Evolutionary conservation across 2,329 filamentous ascomycete species (phyloP).

Genomic region (Byssochlamys sp.): DNA sequence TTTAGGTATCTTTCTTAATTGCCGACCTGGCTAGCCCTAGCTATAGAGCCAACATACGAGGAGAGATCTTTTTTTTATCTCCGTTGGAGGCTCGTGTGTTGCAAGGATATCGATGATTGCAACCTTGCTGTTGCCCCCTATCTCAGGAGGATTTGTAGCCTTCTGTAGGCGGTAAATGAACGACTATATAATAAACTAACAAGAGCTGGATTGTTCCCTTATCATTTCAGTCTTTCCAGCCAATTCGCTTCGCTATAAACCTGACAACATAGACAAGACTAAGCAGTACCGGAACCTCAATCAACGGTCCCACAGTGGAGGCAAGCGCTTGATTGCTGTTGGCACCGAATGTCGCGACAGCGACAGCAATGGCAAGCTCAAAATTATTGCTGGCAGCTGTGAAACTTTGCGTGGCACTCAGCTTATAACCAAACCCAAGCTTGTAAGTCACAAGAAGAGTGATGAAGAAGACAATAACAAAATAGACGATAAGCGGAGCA

Average conservation of each 20-base stretch:
- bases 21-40: no score
- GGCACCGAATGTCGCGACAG: conserved; percentile 68
- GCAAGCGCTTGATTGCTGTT: conserved; percentile 72
- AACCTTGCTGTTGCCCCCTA: no score
- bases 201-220: no score
- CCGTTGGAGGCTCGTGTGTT: no score
- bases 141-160: no score
- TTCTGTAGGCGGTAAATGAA: no score
- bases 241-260: conserved; percentile 15
- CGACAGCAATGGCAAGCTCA: conserved; percentile 80
- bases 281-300: conserved; percentile 76
- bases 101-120: no score
- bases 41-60: no score
- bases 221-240: background rate
- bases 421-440: conserved; percentile 58
- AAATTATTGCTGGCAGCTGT: conserved; percentile 90
- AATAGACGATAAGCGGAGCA: conserved; percentile 74
- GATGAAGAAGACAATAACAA: conserved; percentile 60
- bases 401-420: conserved; percentile 69
- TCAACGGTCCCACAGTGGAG: conserved; percentile 71
- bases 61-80: no score
- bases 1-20: no score
- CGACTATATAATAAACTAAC: no score
- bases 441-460: conserved; percentile 50
- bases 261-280: conserved; percentile 65